phyloP scores from a whole-genome alignment of 2,329 filamentous ascomycete genomes.

The Pyrenochaeta sp. region DNA sequence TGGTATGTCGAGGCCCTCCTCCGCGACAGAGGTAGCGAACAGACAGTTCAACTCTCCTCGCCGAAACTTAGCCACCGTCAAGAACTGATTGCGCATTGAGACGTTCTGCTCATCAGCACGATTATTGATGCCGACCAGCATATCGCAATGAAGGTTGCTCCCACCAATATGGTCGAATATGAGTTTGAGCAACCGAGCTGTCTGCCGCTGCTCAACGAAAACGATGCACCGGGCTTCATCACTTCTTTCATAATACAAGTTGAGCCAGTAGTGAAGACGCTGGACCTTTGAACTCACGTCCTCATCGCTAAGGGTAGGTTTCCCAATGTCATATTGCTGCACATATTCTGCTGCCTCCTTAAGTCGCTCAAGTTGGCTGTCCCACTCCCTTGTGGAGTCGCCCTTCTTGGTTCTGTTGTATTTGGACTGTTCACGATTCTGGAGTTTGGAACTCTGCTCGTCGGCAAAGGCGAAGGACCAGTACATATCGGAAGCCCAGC shows the following conservation, averaged over 20 bases:
- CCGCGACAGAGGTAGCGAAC: conserved; percentile 71
- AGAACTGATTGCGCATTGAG: conserved; percentile 77
- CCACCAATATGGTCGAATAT: conserved; percentile 70
- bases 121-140: conserved; percentile 69
- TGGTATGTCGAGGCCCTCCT: conserved; percentile 72
- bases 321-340: conserved; percentile 58
- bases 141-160: conserved; percentile 66
- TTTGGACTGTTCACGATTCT: conserved; percentile 61
- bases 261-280: conserved; percentile 68
- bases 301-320: conserved; percentile 46
- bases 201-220: conserved; percentile 82
- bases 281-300: conserved; percentile 78
- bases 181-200: conserved; percentile 75
- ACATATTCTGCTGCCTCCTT: conserved; percentile 67
- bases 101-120: conserved; percentile 67
- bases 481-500: conserved; percentile 84
- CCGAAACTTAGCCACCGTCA: conserved; percentile 72
- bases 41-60: conserved; percentile 67
- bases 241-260: conserved; percentile 67
- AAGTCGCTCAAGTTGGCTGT: conserved; percentile 65
- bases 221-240: conserved; percentile 78
- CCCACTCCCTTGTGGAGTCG: conserved; percentile 52
- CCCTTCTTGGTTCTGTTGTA: conserved; percentile 38
- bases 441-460: conserved; percentile 67
- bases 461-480: conserved; percentile 77